phyloP scores from a whole-genome alignment of 495 filamentous ascomycete species.

The Trichoderma asperelloides region DNA sequence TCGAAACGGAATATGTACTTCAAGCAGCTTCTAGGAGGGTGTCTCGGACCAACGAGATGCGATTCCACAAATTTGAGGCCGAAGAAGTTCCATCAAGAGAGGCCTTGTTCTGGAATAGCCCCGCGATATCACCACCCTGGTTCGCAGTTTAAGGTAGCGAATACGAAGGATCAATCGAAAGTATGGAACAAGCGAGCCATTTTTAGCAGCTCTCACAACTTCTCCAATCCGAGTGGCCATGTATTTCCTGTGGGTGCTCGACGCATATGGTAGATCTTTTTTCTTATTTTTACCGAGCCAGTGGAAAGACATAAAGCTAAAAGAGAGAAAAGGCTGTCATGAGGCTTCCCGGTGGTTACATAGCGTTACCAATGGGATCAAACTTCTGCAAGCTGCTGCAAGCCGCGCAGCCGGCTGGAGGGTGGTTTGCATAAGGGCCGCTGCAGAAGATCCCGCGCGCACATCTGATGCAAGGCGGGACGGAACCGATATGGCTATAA shows the following conservation, averaged over 20 bases:
- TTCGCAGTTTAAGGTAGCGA: not conserved
- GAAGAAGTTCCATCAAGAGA: constrained; percentile 1
- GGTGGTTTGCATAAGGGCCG: constrained; percentile 6
- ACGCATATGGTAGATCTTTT: not conserved
- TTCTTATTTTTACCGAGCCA: not conserved
- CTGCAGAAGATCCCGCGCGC: constrained; percentile 5
- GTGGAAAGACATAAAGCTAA: not conserved
- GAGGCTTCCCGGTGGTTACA: constrained; percentile 6
- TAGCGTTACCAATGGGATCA: not conserved
- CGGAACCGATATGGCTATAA: not conserved
- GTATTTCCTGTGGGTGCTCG: not conserved
- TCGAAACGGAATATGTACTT: not conserved
- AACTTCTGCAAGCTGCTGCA: constrained; percentile 6
- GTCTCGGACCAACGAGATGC: not conserved
- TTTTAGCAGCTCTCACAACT: not conserved
- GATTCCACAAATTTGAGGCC: not conserved
- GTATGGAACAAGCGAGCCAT: not conserved
- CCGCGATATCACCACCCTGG: not conserved
- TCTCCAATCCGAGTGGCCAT: not conserved
- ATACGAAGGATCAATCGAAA: not conserved
- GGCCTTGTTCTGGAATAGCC: constrained; percentile 3
- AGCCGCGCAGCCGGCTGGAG: constrained; percentile 2
- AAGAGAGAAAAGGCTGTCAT: not conserved
- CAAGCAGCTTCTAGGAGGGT: not conserved
- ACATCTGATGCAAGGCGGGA: constrained; percentile 3